Conservation (phyloP, 805 yeast species). For the Candida qinlingensis region DNA sequence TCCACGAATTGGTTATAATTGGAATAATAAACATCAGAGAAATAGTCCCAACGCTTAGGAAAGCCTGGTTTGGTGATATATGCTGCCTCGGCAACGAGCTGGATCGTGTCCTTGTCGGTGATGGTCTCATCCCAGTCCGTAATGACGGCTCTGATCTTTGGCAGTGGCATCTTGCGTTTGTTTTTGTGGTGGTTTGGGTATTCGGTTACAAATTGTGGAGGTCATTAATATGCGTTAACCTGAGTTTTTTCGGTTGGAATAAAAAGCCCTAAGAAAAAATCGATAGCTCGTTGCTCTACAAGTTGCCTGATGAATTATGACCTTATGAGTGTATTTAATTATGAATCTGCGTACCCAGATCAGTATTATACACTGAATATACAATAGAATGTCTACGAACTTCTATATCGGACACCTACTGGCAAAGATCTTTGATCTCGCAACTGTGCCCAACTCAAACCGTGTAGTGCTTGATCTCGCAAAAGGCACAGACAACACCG, state of each 20-base stretch:
- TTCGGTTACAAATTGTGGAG: not conserved
- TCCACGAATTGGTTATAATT: constrained; percentile 30
- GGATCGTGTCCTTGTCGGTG: constrained; percentile 50
- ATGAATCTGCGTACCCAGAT: too few species aligned
- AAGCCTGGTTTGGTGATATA: constrained; percentile 34
- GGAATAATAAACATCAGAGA: constrained; percentile 36
- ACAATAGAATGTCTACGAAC: constrained; percentile 24
- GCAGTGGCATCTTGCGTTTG: not conserved
- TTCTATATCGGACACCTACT: constrained; percentile 29
- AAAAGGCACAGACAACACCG: constrained; percentile 9
- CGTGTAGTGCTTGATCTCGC: constrained; percentile 27
- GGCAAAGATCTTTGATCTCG: constrained; percentile 3
- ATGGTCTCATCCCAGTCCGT: constrained; percentile 69
- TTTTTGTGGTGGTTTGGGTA: not conserved
- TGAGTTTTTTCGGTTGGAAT: too few species aligned
- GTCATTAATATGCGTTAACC: not conserved
- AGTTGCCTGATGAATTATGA: too few species aligned
- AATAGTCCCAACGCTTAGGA: constrained; percentile 37
- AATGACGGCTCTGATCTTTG: constrained; percentile 29
- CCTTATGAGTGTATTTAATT: too few species aligned
- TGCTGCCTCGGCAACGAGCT: constrained; percentile 44
- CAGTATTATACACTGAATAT: too few species aligned
- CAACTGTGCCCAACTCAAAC: constrained; percentile 28
- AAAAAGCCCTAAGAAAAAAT: too few species aligned
- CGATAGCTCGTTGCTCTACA: too few species aligned